Evolutionary conservation across 257 asterid species (phyloP), one percentile per base, ranked within the genome.

Genomic region (Ehretia macrophylla): DNA sequence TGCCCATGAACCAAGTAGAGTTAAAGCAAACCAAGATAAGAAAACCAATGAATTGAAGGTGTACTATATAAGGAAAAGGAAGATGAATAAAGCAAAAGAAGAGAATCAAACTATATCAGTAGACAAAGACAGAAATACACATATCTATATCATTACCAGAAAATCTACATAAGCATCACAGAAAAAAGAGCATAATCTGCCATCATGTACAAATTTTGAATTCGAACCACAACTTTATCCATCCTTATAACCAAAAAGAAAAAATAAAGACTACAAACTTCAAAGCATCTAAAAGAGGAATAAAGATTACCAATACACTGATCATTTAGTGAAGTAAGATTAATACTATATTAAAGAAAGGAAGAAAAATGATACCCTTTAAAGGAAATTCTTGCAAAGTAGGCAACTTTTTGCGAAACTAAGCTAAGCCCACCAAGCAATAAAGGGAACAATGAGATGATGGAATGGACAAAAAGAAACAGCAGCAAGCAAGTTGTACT

Each of bases 321-420:
- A n/a, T n/a, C n/a, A n/a, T n/a, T n/a, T n/a, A n/a, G n/a, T n/a
- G n/a, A 19, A 18, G 18, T 51, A 6, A 11, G 27, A 51, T 20
- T 51, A 51, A 51, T 18, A 21, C 13, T 2, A 51, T 51, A 19
- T 51, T 51, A 17, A 20, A 17, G 55, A 4, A 8, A 1, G 17
- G 56, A 51, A 23, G 14, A 23, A 17, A 6, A 50, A 8, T 0
- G 55, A 1, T 20, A 10, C 27, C 54, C 22, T 52, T 11, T 14
- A 52, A 14, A 52, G 32, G 37, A 52, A 52, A 21, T 52, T 11
- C 1, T 52, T 52, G 57, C 32, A 51, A 20, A 51, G 56, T 51
- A 10, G 35, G 32, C 22, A 51, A 19, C 56, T 51, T 51, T 52
- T 52, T 27, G 57, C 20, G 57, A 52, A 52, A 52, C 18, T 52